phyloP scores from a whole-genome alignment of 202 grass and related monocot genomes.

The Setaria viridis region DNA sequence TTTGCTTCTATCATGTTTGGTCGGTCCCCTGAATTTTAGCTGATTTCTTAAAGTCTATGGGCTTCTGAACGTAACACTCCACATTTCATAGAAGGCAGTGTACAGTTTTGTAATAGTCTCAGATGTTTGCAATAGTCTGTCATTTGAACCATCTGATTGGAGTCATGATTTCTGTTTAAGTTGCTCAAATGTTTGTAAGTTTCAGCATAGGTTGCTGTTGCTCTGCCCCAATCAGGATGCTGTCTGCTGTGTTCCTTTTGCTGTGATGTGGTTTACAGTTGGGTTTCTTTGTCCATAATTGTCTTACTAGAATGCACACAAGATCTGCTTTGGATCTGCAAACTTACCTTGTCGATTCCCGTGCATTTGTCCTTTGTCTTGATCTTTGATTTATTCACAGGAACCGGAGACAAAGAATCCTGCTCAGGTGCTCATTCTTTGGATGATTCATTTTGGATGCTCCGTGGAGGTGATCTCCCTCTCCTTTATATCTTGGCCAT shows the following conservation, averaged over 20 bases:
- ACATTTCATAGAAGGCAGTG: background rate
- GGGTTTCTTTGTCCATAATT: slow-evolving; percentile 1
- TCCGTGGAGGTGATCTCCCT: slow-evolving; percentile 45
- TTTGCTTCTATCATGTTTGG: background rate
- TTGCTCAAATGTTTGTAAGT: background rate
- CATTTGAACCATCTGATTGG: slow-evolving; percentile 13
- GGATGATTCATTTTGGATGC: slow-evolving; percentile 47
- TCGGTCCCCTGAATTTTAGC: background rate
- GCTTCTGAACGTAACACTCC: too few species aligned
- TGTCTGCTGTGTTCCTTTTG: background rate
- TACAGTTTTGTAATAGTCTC: background rate
- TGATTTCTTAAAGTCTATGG: background rate
- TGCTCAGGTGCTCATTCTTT: slow-evolving; percentile 32
- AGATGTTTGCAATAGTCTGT: background rate
- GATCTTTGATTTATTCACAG: slow-evolving; percentile 31
- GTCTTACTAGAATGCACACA: background rate
- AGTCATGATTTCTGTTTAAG: background rate
- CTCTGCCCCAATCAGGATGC: background rate
- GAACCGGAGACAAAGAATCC: slow-evolving; percentile 41
- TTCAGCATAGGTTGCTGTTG: background rate
- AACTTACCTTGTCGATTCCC: background rate
- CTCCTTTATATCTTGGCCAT: slow-evolving; percentile 37
- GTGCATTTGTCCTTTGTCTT: slow-evolving; percentile 22
- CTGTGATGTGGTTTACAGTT: slow-evolving; percentile 2
- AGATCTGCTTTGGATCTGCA: slow-evolving; percentile 34